Conservation (phyloP, 306 rosid genomes). For the Citrullus colocynthis region DNA sequence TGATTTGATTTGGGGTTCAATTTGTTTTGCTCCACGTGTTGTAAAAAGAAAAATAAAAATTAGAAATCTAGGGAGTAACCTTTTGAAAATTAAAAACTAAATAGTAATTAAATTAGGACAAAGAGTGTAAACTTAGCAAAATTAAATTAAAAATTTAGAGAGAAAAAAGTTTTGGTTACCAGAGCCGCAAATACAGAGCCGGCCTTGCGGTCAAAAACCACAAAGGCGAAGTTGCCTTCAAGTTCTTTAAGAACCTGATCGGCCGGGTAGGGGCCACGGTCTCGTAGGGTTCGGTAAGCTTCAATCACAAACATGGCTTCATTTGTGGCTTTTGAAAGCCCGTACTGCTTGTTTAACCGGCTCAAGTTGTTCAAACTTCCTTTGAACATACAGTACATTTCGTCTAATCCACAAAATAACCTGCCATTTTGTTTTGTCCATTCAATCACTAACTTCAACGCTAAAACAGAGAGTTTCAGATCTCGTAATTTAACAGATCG, state of each 20-base stretch:
- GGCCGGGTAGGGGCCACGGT: slow-evolving; percentile 88
- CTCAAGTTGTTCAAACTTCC: slow-evolving; percentile 59
- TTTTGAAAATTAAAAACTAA: too few relatives aligned
- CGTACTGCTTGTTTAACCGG: slow-evolving; percentile 62
- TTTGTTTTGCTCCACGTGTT: too few relatives aligned
- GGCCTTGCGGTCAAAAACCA: slow-evolving; percentile 48
- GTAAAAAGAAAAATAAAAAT: too few relatives aligned
- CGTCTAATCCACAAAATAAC: slow-evolving; percentile 70
- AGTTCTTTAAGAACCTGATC: slow-evolving; percentile 84
- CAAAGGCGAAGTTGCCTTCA: slow-evolving; percentile 77
- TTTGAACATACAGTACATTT: slow-evolving; percentile 62
- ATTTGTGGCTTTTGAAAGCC: slow-evolving; percentile 53
- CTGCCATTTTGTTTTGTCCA: slow-evolving; percentile 21
- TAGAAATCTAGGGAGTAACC: too few relatives aligned
- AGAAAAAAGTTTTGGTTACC: slow-evolving; percentile 19
- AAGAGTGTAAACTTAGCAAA: too few relatives aligned
- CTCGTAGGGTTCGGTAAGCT: slow-evolving; percentile 81
- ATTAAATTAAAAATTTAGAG: too few relatives aligned
- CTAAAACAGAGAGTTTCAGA: not conserved
- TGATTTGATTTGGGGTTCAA: too few relatives aligned
- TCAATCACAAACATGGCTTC: slow-evolving; percentile 70
- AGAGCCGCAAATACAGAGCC: slow-evolving; percentile 61
- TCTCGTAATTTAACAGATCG: not conserved
- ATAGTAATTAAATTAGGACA: too few relatives aligned
- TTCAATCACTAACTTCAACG: not conserved